phyloP scores from a whole-genome alignment of 352 stramenopile genomes.

The Pythium dissotocum region DNA sequence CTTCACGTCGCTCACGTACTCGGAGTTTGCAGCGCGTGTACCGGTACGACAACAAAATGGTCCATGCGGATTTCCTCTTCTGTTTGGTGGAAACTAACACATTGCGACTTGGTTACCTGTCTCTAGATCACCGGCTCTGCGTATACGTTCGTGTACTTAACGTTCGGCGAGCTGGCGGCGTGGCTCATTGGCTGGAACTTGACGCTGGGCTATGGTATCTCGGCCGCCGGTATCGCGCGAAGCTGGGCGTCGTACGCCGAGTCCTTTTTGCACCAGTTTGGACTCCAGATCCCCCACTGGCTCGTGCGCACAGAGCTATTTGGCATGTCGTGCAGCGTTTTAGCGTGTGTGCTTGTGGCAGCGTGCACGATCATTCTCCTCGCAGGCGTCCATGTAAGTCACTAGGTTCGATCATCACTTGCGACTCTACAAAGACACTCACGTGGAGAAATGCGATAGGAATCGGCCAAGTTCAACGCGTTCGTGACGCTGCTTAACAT shows the following conservation, averaged over 20 bases:
- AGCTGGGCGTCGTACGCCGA: constrained; percentile 90
- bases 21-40: constrained; percentile 85
- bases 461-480: constrained; percentile 92
- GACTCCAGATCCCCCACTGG: constrained; percentile 61
- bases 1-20: constrained; percentile 91
- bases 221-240: constrained; percentile 86
- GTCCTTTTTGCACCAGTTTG: constrained; percentile 77
- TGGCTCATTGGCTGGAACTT: constrained; percentile 94
- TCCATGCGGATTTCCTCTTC: neutral
- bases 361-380: constrained; percentile 85
- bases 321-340: constrained; percentile 69
- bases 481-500: constrained; percentile 91
- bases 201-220: constrained; percentile 93
- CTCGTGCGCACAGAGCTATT: constrained; percentile 57
- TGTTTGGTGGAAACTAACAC: neutral
- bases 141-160: constrained; percentile 91
- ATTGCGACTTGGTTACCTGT: neutral
- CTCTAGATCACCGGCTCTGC: constrained; percentile 81
- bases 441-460: constrained; percentile 35
- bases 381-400: constrained; percentile 69
- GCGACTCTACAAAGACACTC: neutral
- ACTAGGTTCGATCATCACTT: too few relatives aligned
- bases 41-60: constrained; percentile 44
- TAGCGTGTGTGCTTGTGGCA: constrained; percentile 82
- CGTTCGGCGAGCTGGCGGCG: constrained; percentile 84